Evolutionary conservation across 371 early-diverging fungal species (phyloP).

Genomic region (Blakeslea trispora): DNA sequence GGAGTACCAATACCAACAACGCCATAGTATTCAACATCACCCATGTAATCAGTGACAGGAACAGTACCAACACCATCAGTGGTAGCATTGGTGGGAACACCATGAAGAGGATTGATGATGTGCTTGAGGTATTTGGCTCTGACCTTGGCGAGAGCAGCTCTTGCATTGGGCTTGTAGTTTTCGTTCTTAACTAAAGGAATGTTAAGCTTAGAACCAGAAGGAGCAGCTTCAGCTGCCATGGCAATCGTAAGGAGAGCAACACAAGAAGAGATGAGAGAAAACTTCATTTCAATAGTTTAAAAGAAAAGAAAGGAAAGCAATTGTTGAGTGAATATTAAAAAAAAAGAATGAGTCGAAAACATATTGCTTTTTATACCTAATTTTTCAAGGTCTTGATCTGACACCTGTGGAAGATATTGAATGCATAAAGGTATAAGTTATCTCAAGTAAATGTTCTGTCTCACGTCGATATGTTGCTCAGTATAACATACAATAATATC

Average conservation of each 20-base stretch:
- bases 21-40: too few species aligned
- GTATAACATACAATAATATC: too few species aligned
- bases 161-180: slow-evolving; percentile 14
- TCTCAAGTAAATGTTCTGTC: too few species aligned
- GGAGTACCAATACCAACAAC: slow-evolving; percentile 59
- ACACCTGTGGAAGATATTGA: too few species aligned
- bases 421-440: too few species aligned
- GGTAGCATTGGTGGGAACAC: not conserved
- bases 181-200: slow-evolving; percentile 16
- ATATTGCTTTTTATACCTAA: too few species aligned
- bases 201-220: not conserved
- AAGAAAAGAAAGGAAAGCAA: not conserved
- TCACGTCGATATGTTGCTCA: too few species aligned
- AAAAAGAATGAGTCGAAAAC: not conserved
- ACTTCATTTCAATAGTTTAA: not conserved
- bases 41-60: too few species aligned
- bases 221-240: slow-evolving; percentile 1
- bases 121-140: slow-evolving; percentile 14
- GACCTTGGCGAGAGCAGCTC: slow-evolving; percentile 8
- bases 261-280: slow-evolving; percentile 2
- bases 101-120: not conserved
- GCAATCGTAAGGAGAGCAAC: slow-evolving; percentile 4
- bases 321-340: not conserved
- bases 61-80: not conserved
- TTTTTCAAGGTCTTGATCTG: too few species aligned